Base-by-base conservation (phyloP, 164 flowering plant genomes). In the Aristolochia californica region DNA sequence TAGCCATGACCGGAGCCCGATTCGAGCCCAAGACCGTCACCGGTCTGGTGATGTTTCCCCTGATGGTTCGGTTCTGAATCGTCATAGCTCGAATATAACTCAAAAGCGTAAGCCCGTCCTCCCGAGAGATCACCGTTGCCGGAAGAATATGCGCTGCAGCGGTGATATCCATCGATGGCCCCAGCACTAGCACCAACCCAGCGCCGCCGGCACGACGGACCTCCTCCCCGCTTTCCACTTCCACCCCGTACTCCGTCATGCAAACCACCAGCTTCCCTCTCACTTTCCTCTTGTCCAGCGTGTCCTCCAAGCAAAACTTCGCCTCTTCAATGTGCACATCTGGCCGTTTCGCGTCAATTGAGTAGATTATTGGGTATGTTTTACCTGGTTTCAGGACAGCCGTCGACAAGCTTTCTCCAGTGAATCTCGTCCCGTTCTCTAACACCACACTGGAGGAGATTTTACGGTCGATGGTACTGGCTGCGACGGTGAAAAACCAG, bases 341-440 rank as follows among this genome's bases (percentile, higher is more conserved):
- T 0, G 71, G 53, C 9, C 62, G 63, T 50, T 27, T 68, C 2
- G 79, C 81, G 8, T 77, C 59, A 10, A 38, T 57, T 2, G 61
- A 71, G 16, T 23, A 64, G 5, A 78, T 67, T 20, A 59, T 20
- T 9, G 77, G 73, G 58, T 78, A 77, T 8, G 72, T 58, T 43
- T 34, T 63, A 0, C 64, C 20, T 0, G 67, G 57, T 20, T 76
- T 30, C 0, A 65, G 17, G 22, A 70, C 73, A 13, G 86, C 88
- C 28, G 66, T 65, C 22, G 78, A 83, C 14, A 90, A 77, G 16
- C 91, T 79, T 0, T 64, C 78, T 4, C 97, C 96, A 0, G 72
- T 48, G 74, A 65, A 72, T 1, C 71, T 80, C 43, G 68, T 74
- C 14, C 21, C 14, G 44, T 53, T 13, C 5, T 57, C 64, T 16